Evolutionary conservation across 2,329 filamentous ascomycete species (phyloP).

Genomic region (Paraphoma chrysanthemicola): DNA sequence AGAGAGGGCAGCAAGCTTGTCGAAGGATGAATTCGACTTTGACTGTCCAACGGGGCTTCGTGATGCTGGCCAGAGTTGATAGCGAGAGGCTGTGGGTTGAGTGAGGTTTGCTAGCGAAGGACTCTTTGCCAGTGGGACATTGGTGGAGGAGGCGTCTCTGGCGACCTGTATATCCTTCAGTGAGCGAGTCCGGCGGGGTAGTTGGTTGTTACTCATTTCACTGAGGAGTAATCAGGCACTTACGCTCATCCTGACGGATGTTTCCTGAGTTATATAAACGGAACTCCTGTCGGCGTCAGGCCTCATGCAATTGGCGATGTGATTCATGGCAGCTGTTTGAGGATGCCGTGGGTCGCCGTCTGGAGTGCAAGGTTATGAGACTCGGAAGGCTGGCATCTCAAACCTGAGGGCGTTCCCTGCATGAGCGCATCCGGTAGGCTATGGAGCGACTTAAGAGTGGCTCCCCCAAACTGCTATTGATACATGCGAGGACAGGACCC

Average conservation of each 20-base stretch:
- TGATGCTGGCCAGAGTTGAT: slow-evolving; percentile 47
- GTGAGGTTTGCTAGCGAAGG: slow-evolving; percentile 37
- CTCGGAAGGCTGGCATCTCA: slow-evolving; percentile 49
- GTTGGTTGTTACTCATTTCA: slow-evolving; percentile 40
- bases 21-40: slow-evolving; percentile 29
- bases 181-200: slow-evolving; percentile 44
- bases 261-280: slow-evolving; percentile 49
- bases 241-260: slow-evolving; percentile 40
- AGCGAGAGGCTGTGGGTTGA: slow-evolving; percentile 35
- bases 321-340: slow-evolving; percentile 50
- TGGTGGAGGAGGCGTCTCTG: slow-evolving; percentile 25
- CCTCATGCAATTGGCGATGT: slow-evolving; percentile 54
- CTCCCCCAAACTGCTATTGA: slow-evolving; percentile 45
- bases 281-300: slow-evolving; percentile 37
- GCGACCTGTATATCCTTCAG: slow-evolving; percentile 42
- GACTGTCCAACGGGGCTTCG: slow-evolving; percentile 34
- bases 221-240: slow-evolving; percentile 28
- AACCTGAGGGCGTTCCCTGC: slow-evolving; percentile 50
- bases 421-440: slow-evolving; percentile 44
- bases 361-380: slow-evolving; percentile 49
- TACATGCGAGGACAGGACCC: slow-evolving; percentile 41
- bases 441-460: slow-evolving; percentile 46
- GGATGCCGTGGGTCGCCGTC: slow-evolving; percentile 44
- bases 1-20: slow-evolving; percentile 46
- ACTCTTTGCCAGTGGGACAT: slow-evolving; percentile 28